Evolutionary conservation across 768 basidiomycete species (phyloP).

Genomic region (Peribolospora kevripleyi): DNA sequence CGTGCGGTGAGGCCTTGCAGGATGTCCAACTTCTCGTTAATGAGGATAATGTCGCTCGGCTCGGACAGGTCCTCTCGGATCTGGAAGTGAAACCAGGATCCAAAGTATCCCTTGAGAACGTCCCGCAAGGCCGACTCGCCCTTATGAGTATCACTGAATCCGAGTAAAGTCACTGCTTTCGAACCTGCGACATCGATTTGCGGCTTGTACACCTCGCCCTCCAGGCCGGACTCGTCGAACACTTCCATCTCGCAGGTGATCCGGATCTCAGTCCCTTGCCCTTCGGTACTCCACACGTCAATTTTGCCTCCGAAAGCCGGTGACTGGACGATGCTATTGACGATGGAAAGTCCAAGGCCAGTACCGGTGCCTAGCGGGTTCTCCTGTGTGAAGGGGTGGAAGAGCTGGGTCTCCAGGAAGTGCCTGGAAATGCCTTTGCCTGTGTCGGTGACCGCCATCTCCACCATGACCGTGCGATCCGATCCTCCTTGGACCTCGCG

Average conservation of each 20-base stretch:
- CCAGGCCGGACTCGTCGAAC: constrained; percentile 19
- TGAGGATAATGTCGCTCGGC: constrained; percentile 45
- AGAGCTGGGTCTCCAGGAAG: constrained; percentile 84
- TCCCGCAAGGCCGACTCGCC: background rate
- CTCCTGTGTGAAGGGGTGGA: constrained; percentile 93
- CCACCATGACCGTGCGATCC: constrained; percentile 22
- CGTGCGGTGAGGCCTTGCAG: constrained; percentile 34
- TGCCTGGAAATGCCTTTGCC: constrained; percentile 89
- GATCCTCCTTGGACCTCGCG: too few species aligned
- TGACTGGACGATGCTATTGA: constrained; percentile 70
- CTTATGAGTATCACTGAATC: background rate
- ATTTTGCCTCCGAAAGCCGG: constrained; percentile 71
- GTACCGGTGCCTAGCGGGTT: constrained; percentile 82
- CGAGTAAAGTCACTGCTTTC: too few species aligned
- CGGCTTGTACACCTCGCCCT: too few species aligned
- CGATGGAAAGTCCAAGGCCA: constrained; percentile 80
- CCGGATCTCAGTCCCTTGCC: constrained; percentile 71
- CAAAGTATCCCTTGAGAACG: constrained; percentile 35
- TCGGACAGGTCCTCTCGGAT: constrained; percentile 21
- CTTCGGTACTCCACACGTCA: constrained; percentile 81
- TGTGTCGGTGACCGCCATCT: constrained; percentile 64
- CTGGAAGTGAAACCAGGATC: constrained; percentile 51
- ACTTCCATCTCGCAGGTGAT: constrained; percentile 54
- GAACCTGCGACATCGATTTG: too few species aligned
- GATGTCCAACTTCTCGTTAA: constrained; percentile 49